A percentile compares a stretch with the other conserved stretches of the same genome.
Evolutionary conservation across 129 eudicot species (phyloP).

Genomic region (Glebionis coronaria): DNA sequence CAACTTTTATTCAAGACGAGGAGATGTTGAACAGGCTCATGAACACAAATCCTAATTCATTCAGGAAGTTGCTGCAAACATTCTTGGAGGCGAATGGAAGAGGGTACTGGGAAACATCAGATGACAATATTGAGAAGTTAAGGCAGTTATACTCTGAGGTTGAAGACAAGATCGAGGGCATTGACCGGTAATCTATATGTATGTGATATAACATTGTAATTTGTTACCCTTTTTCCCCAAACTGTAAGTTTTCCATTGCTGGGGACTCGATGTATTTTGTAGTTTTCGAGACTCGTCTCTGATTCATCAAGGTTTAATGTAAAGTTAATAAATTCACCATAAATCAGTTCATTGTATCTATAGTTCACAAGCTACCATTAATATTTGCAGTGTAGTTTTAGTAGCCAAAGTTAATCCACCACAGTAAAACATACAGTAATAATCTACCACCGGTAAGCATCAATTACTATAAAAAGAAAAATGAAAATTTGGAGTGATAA

Average conservation of each 20-base stretch:
- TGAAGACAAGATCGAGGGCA: constrained; percentile 97
- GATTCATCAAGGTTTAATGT: constrained; percentile 18
- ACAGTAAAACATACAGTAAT: no score
- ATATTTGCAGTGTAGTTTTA: no score
- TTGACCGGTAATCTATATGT: constrained; percentile 52
- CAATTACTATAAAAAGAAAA: no score
- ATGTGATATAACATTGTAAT: constrained; percentile 16
- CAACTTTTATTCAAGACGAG: constrained; percentile 89
- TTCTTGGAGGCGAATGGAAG: constrained; percentile 99
- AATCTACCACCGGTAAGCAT: no score
- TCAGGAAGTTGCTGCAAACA: constrained; percentile 91
- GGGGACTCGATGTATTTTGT: constrained; percentile 28
- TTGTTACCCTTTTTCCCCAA: constrained; percentile 22
- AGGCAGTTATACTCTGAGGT: constrained; percentile 89
- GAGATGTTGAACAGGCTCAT: constrained; percentile 89
- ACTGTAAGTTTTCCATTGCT: constrained; percentile 20
- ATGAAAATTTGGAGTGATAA: no score
- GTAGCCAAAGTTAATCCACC: no score
- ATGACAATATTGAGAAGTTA: constrained; percentile 76
- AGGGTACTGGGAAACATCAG: constrained; percentile 96
- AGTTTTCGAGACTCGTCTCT: constrained; percentile 2
- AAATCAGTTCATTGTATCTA: no score
- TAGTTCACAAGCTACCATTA: no score
- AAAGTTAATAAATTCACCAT: neutral
- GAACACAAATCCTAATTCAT: constrained; percentile 95